Base-by-base conservation (phyloP, 2,329 filamentous ascomycete genomes). In the Sporothrix brunneoviolacea region DNA sequence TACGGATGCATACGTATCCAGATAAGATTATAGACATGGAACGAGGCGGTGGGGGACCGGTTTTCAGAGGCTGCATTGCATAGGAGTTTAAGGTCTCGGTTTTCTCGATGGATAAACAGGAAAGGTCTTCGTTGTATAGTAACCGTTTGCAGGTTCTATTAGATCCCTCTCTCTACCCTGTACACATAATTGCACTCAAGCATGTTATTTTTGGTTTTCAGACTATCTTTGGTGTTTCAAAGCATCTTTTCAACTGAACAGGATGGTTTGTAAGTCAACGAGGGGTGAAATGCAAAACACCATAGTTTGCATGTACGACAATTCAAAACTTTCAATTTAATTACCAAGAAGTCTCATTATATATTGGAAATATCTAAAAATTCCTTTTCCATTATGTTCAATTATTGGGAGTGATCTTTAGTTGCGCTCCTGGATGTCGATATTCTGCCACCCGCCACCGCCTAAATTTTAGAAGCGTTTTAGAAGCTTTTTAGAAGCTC, bases 381-480 rank as follows among this genome's bases (percentile, higher is more conserved):
- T 27, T 21, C 19, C 13, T 27, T 37, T n/a, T 8, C 10, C 24
- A 28, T 28, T 5, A 18, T 38, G 9, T 18, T 38, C 6, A n/a
- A n/a, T n/a, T n/a, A n/a, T n/a, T n/a, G n/a, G n/a, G n/a, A n/a
- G n/a, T n/a, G n/a, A n/a, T n/a, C n/a, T 19, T 22, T 21, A 30
- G 12, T 8, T 42, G 18, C 19, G 33, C 10, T 18, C 16, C 10
- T 32, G 13, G 16, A 5, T 41, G 27, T 16, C 22, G 8, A 4
- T 35, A 45, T 57, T 57, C 54, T 57, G 55, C 55, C 55, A 22
- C 8, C 12, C 9, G 22, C 18, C 52, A 55, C 55, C 55, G 55
- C 55, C 51, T 19, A 28, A 39, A 40, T 45, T 21, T n/a, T n/a
- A n/a, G n/a, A n/a, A n/a, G n/a, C n/a, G n/a, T n/a, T n/a, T n/a